Evolutionary conservation across 345 rosid genomes (phyloP).

Genomic region (Hibiscus tridactylites): DNA sequence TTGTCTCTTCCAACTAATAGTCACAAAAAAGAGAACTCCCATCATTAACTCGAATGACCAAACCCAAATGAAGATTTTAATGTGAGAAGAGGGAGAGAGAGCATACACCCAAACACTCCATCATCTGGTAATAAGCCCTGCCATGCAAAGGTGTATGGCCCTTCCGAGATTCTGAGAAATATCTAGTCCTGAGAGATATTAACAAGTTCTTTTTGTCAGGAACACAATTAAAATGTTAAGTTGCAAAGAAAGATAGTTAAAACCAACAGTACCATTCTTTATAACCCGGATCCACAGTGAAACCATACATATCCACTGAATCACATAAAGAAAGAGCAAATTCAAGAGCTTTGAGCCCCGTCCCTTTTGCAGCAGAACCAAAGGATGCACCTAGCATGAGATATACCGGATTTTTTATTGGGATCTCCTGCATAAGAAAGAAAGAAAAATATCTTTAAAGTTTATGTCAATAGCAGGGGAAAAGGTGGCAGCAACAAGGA

Average conservation of each 20-base stretch:
- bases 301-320: constrained; percentile 93
- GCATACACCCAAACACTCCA: constrained; percentile 97
- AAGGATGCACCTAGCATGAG: constrained; percentile 90
- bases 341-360: constrained; percentile 94
- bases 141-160: constrained; percentile 99
- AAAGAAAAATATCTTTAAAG: neutral
- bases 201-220: constrained; percentile 5
- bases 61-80: neutral
- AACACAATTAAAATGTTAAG: neutral
- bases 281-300: constrained; percentile 94
- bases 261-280: constrained; percentile 63
- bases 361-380: constrained; percentile 98
- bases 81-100: neutral
- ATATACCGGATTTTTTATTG: constrained; percentile 80
- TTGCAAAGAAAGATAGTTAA: neutral
- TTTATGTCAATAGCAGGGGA: neutral
- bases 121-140: constrained; percentile 96
- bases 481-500: neutral
- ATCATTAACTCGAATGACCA: neutral
- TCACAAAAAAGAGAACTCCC: neutral
- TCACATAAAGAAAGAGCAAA: constrained; percentile 87
- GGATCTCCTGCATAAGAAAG: constrained; percentile 79
- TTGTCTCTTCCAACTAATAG: neutral
- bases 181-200: constrained; percentile 62
- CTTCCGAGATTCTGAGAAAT: constrained; percentile 88